Base-by-base conservation (phyloP, 192 early-diverging fungal species). In the Entophlyctis luteolus region DNA sequence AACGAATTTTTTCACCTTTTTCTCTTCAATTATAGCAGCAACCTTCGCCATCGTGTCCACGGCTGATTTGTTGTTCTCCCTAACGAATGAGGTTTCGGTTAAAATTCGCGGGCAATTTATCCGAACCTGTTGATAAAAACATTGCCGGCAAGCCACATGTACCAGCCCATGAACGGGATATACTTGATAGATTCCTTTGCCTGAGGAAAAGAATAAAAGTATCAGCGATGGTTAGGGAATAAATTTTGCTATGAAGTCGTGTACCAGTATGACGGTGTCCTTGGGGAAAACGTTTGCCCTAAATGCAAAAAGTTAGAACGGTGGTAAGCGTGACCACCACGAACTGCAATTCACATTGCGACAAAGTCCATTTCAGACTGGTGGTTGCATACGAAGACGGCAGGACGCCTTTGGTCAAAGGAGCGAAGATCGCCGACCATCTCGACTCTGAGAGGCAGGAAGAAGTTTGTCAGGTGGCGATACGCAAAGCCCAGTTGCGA, bases 101-200 rank as follows among this genome's bases (percentile, higher is more conserved):
- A n/a, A n/a, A n/a, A 58, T 34, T 34, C 42, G n/a, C 32, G 5
- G 3, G 18, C 35, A 16, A n/a, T 53, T 34, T 2, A 14, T 16
- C 31, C 28, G 2, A 6, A 59, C 23, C 92, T 87, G 77, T 89
- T 86, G 48, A 95, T 89, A 71, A 97, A 97, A 45, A 97, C 86
- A 65, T 91, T 89, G 57, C 88, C 86, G 23, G 87, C 89, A 12
- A 92, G 62, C 23, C 74, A 81, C 88, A 93, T 6, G 50, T 67
- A 73, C 37, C 38, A 50, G 31, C 72, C 72, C 63, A 73, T 58
- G 29, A 73, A 57, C 8, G 72, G 72, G 23, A 67, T 34, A 18
- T 39, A 60, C 36, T 33, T 60, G 48, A 73, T 36, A 20, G 8
- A 18, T 18, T 27, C 10, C 39, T 71, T 71, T 23, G 70, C 70